Percentiles rank a stretch among this genome's conserved stretches.
These are phyloP conservation scores for Apophysomyces trapeziformis DNA, from an alignment of 371 early-diverging fungal species.

Conservation along the genomic window DNA sequence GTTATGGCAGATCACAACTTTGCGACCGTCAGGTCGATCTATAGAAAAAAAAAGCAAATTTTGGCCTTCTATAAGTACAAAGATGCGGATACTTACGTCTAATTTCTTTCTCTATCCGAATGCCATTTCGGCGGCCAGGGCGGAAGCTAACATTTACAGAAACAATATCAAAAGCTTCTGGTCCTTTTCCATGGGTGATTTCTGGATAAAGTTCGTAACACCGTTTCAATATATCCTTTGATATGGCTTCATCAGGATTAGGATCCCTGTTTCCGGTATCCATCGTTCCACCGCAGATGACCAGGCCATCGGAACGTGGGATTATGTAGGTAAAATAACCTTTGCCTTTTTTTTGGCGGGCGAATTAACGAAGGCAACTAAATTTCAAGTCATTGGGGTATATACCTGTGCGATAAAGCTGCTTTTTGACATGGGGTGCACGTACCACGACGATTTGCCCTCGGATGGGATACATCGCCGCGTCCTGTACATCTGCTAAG, in stretches of 20 bases:
- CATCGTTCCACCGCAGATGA: slow-evolving; percentile 70
- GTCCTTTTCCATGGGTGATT: slow-evolving; percentile 45
- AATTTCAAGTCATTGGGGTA: background rate
- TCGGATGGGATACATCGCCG: slow-evolving; percentile 65
- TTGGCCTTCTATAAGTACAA: background rate
- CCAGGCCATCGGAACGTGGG: slow-evolving; percentile 77
- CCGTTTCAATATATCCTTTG: slow-evolving; percentile 36
- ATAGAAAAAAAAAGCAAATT: background rate
- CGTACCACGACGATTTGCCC: slow-evolving; percentile 78
- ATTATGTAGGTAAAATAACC: slow-evolving; percentile 75
- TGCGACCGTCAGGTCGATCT: slow-evolving; percentile 32
- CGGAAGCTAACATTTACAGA: slow-evolving; percentile 73
- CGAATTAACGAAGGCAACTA: no score
- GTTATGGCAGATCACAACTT: slow-evolving; percentile 43
- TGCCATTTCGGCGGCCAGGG: slow-evolving; percentile 73
- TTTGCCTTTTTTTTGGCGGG: slow-evolving; percentile 12
- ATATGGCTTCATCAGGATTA: slow-evolving; percentile 36
- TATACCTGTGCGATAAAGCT: slow-evolving; percentile 38
- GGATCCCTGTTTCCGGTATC: slow-evolving; percentile 35
- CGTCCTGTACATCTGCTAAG: slow-evolving; percentile 74
- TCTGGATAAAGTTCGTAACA: slow-evolving; percentile 40
- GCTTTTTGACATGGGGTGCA: slow-evolving; percentile 66
- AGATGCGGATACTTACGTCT: slow-evolving; percentile 39
- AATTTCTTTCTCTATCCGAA: slow-evolving; percentile 70
- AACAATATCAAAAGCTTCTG: slow-evolving; percentile 59